Evolutionary conservation across 2,329 filamentous ascomycete species (phyloP).

Genomic region (Hawksworthiomyces lignivorus): DNA sequence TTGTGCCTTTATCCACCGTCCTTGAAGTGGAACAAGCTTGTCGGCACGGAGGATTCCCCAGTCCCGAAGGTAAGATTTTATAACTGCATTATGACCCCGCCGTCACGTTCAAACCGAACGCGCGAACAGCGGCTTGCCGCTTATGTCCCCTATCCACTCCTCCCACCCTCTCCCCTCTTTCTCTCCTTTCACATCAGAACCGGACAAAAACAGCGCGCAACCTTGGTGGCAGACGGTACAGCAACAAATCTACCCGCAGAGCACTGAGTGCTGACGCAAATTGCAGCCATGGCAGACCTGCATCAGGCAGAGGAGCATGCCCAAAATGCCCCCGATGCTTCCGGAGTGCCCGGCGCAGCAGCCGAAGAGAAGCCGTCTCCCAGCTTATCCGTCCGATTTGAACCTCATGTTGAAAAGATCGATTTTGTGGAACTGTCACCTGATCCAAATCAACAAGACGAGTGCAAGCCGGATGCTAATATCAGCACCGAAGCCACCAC

Average conservation of each 20-base stretch:
- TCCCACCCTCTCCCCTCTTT: not conserved
- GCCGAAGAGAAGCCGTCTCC: slow-evolving; percentile 1
- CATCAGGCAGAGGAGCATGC: slow-evolving; percentile 1
- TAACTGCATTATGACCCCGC: slow-evolving; percentile 5
- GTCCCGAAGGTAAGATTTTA: slow-evolving; percentile 12
- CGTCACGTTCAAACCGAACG: not conserved
- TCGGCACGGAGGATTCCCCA: slow-evolving; percentile 9
- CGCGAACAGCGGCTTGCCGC: not conserved
- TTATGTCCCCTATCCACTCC: not conserved
- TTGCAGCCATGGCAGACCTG: slow-evolving; percentile 5
- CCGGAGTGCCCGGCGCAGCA: slow-evolving; percentile 20
- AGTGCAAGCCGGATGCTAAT: slow-evolving; percentile 18
- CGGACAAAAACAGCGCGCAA: too few relatives aligned
- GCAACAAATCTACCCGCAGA: not conserved
- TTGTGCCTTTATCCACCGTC: too few relatives aligned
- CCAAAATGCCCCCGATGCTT: not conserved
- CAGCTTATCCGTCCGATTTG: slow-evolving; percentile 58
- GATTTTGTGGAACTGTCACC: slow-evolving; percentile 31
- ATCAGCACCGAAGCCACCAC: too few relatives aligned
- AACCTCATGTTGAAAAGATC: slow-evolving; percentile 64
- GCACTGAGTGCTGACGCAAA: slow-evolving; percentile 2
- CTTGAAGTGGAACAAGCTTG: slow-evolving; percentile 6
- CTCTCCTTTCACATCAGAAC: too few relatives aligned
- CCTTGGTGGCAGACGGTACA: not conserved
- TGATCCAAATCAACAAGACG: slow-evolving; percentile 17